Percentiles rank a stretch among this genome's conserved stretches.
Conservation (phyloP, 1,284 basidiomycete species). For the Cerioporus squamosus region DNA sequence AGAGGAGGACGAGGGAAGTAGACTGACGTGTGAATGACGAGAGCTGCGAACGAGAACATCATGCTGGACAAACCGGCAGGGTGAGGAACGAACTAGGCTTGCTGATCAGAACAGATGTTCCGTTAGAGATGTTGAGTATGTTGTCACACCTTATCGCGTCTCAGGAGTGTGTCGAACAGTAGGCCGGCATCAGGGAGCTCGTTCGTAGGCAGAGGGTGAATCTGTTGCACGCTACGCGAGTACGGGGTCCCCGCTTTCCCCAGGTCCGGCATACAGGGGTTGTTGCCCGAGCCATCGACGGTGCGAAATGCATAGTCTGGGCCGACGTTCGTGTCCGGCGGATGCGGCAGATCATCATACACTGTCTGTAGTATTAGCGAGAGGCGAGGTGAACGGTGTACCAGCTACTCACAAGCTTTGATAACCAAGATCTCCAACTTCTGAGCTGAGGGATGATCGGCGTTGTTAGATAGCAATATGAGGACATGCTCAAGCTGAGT, state of each 20-base stretch:
- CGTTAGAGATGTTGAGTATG: too few relatives aligned
- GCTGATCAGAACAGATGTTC: too few relatives aligned
- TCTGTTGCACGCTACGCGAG: constrained; percentile 78
- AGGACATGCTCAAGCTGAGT: constrained; percentile 73
- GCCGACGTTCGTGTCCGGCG: constrained; percentile 71
- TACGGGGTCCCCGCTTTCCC: constrained; percentile 80
- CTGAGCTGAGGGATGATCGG: constrained; percentile 50
- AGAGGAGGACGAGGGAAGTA: too few relatives aligned
- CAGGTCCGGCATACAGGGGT: constrained; percentile 67
- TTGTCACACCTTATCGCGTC: constrained; percentile 54
- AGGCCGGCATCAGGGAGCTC: constrained; percentile 79
- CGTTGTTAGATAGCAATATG: constrained; percentile 62
- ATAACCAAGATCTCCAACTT: constrained; percentile 58
- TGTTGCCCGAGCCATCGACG: constrained; percentile 78
- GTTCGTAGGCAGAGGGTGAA: constrained; percentile 61
- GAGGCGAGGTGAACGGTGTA: background rate
- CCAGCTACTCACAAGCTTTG: constrained; percentile 55
- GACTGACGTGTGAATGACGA: constrained; percentile 76
- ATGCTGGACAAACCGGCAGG: constrained; percentile 78
- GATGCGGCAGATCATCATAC: constrained; percentile 81
- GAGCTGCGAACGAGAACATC: constrained; percentile 83
- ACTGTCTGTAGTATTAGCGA: constrained; percentile 39
- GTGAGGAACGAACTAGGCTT: constrained; percentile 67
- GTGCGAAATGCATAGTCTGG: constrained; percentile 63
- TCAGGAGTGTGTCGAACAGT: constrained; percentile 73